Conservation (phyloP, 441 rosid genomes). For the Gossypium gossypioides region DNA sequence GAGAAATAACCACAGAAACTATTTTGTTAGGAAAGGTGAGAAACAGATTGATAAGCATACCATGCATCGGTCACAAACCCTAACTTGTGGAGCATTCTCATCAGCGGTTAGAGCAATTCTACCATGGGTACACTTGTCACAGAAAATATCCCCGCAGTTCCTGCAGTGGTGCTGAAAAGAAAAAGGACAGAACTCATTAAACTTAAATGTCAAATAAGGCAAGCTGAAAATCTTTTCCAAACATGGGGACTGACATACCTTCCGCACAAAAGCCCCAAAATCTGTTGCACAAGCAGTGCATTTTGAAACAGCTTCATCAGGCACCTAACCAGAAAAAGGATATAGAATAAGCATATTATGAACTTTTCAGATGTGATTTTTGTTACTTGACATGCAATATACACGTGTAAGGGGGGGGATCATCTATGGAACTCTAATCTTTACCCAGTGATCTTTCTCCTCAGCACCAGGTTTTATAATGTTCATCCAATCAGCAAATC, state of each 20-base stretch:
- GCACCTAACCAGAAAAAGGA: slow-evolving; percentile 39
- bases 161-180: slow-evolving; percentile 85
- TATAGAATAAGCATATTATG: background rate
- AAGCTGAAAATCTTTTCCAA: background rate
- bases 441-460: slow-evolving; percentile 98
- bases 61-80: slow-evolving; percentile 94
- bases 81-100: slow-evolving; percentile 83
- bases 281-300: slow-evolving; percentile 73
- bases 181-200: slow-evolving; percentile 5
- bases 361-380: background rate
- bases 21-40: background rate
- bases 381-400: background rate
- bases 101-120: slow-evolving; percentile 91
- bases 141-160: slow-evolving; percentile 95
- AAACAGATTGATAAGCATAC: slow-evolving; percentile 28
- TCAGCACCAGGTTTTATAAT: slow-evolving; percentile 76
- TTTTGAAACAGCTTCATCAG: slow-evolving; percentile 86
- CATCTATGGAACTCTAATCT: background rate
- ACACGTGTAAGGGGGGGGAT: no score
- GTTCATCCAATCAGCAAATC: slow-evolving; percentile 82
- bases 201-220: slow-evolving; percentile 4
- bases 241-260: slow-evolving; percentile 28
- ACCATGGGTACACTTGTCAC: slow-evolving; percentile 94
- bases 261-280: slow-evolving; percentile 77
- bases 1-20: background rate